Evolutionary conservation across 2,329 filamentous ascomycete species (phyloP).

Genomic region (Epichloe bromicola): DNA sequence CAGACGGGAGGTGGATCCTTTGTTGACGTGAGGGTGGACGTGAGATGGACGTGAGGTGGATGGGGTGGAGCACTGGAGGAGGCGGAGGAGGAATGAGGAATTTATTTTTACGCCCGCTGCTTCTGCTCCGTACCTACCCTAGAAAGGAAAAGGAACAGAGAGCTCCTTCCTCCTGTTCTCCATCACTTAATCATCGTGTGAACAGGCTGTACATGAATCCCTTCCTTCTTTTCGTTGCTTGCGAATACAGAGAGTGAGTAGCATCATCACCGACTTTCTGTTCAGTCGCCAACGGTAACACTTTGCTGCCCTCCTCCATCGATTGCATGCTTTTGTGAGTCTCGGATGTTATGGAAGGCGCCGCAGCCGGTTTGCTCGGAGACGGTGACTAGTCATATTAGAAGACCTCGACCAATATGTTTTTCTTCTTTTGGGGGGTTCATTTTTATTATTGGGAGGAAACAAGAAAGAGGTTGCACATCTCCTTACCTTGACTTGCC

Average conservation of each 20-base stretch:
- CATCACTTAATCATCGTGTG: constrained; percentile 1
- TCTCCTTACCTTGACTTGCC: not conserved
- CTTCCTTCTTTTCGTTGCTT: constrained; percentile 6
- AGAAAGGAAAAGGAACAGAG: not conserved
- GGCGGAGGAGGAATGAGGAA: too few relatives aligned
- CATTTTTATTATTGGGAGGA: too few relatives aligned
- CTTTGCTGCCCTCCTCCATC: not conserved
- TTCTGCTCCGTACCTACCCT: not conserved
- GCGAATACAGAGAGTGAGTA: not conserved
- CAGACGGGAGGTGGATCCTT: not conserved
- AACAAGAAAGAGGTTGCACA: not conserved
- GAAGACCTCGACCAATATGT: not conserved
- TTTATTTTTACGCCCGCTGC: too few relatives aligned
- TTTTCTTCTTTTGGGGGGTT: too few relatives aligned
- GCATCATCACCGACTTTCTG: not conserved
- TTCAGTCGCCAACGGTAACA: not conserved
- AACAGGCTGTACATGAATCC: constrained; percentile 9
- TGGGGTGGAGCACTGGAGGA: too few relatives aligned
- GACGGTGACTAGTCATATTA: not conserved
- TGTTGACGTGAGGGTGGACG: too few relatives aligned
- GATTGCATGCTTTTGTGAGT: not conserved
- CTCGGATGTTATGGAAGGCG: not conserved
- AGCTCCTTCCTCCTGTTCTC: not conserved
- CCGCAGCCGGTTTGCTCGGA: not conserved
- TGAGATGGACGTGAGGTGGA: too few relatives aligned